Percentiles rank a stretch among this genome's conserved stretches.
These are phyloP conservation scores for Anthracocystis setariae DNA, from an alignment of 1,284 basidiomycete species.

Conservation along the genomic window DNA sequence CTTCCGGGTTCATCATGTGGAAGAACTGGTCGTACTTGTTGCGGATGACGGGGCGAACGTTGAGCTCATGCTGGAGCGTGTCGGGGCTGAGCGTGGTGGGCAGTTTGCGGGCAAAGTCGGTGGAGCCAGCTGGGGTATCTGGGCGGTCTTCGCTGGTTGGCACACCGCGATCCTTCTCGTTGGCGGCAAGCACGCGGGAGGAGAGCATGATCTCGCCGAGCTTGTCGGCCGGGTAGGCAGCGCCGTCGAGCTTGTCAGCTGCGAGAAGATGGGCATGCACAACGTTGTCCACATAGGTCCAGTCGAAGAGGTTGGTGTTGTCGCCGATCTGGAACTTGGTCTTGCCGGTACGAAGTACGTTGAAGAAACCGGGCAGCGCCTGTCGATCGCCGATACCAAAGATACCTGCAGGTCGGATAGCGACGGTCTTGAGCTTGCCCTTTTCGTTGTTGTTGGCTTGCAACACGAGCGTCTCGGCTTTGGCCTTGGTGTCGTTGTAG, in stretches of 20 bases:
- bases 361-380: constrained; percentile 81
- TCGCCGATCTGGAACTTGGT: constrained; percentile 93
- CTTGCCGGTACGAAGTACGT: constrained; percentile 81
- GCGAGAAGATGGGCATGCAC: constrained; percentile 94
- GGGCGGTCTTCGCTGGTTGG: constrained; percentile 56
- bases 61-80: constrained; percentile 72
- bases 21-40: constrained; percentile 75
- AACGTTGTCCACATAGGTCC: constrained; percentile 96
- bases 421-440: constrained; percentile 82
- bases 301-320: constrained; percentile 94
- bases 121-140: constrained; percentile 56
- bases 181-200: constrained; percentile 34
- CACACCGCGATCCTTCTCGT: constrained; percentile 51
- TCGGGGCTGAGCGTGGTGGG: constrained; percentile 60
- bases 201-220: constrained; percentile 53
- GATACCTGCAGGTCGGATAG: constrained; percentile 92
- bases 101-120: constrained; percentile 58
- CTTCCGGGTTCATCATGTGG: constrained; percentile 59
- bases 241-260: constrained; percentile 77
- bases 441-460: constrained; percentile 81
- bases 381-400: constrained; percentile 96
- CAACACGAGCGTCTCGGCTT: constrained; percentile 85
- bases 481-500: constrained; percentile 96
- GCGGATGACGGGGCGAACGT: constrained; percentile 75
- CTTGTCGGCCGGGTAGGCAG: constrained; percentile 66